Conservation (phyloP, 257 asterid species). For the Nicotiana sylvestris region DNA sequence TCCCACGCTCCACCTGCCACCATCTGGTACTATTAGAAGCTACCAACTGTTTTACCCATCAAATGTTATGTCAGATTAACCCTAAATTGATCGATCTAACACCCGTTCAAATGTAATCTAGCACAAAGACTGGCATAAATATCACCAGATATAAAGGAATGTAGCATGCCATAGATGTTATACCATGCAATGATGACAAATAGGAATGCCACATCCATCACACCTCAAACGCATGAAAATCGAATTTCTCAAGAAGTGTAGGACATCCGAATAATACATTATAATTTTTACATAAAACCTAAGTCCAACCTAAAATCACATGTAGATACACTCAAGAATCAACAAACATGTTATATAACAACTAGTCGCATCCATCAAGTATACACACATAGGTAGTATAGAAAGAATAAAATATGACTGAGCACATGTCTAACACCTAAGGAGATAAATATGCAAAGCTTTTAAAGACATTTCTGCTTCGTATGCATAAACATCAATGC, state of each 20-base stretch:
- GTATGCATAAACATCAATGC: neutral
- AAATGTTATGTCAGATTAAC: neutral
- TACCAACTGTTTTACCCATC: neutral
- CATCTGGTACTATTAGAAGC: neutral
- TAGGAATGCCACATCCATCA: neutral
- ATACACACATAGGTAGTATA: neutral
- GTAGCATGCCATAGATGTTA: constrained; percentile 1
- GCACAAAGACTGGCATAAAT: neutral
- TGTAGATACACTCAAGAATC: neutral
- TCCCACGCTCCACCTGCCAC: neutral
- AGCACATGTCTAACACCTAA: neutral
- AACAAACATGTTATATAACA: neutral
- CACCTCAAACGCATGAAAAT: neutral
- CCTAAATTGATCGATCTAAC: neutral
- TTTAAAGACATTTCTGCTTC: neutral
- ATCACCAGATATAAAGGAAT: neutral
- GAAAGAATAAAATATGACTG: neutral
- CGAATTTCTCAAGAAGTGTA: neutral
- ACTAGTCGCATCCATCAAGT: neutral
- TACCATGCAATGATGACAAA: neutral
- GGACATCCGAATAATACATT: neutral
- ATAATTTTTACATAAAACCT: neutral
- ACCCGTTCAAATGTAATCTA: neutral
- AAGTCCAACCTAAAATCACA: neutral
- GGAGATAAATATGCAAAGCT: neutral